Evolutionary conservation across 2,329 filamentous ascomycete species (phyloP), one percentile per base, ranked within the genome.

Genomic region (Orbilia brochopaga): DNA sequence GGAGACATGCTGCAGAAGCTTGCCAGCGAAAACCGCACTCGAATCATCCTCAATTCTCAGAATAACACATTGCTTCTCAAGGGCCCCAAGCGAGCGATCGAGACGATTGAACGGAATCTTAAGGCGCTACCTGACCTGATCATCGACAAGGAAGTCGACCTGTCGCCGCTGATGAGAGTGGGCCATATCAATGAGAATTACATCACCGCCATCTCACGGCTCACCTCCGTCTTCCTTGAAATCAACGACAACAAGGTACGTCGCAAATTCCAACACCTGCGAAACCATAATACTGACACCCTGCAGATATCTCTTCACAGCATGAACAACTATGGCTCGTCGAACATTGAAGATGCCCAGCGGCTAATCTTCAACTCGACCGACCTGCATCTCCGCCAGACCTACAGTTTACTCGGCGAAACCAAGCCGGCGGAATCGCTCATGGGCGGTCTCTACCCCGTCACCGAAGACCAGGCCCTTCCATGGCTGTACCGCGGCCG

Each of bases 171-270:
- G 1, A 55, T 56, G 30, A 69, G 74, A 42, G 59, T 75, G 11
- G 66, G 65, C 3, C 40, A 53, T 1, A 74, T 77, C 48, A 73
- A 74, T 32, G 66, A 75, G 17, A 64, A 74, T 23, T 75, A 74
- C 42, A 74, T 76, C 13, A 61, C 75, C 32, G 69, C 69, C 1
- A 76, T 77, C 55, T 74, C 76, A 3, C 69, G 74, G 35, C 67
- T 76, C 11, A 77, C 76, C 13, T 66, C 65, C 23, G 75, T 75
- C 11, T 77, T 75, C 57, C 73, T 77, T 17, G 74, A 77, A 13
- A 46, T 74, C 7, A 53, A 69, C 10, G 66, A 74, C 8, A 62
- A 74, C 42, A 73, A 51, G 37, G 75, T 76, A 73, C 44, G 60
- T 21, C 23, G 5, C n/a, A 17, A 27, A 4, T 23, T 51, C 42